Base-by-base conservation (phyloP, 2,329 filamentous ascomycete species). In the Fusarium chlamydosporum region DNA sequence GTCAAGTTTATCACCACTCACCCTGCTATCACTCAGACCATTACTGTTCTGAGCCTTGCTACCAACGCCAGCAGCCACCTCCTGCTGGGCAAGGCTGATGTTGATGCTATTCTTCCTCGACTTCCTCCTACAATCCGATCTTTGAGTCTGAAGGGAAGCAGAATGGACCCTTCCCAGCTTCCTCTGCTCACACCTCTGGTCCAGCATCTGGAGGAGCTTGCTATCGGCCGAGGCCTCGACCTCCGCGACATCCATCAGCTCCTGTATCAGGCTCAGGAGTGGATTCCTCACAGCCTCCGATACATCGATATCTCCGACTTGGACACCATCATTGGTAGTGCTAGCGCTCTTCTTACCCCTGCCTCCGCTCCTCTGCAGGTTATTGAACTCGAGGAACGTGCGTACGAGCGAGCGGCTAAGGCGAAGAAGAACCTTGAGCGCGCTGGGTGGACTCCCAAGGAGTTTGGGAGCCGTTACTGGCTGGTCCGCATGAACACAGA, bases 291-390 rank as follows among this genome's bases (percentile, higher is more conserved):
- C 64, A 85, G 85, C 29, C 84, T 96, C 26, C 89, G 88, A 73
- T 96, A 93, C 77, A 82, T 96, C 54, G 92, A 95, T 74, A 85
- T 94, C 45, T 92, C 90, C 40, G 91, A 92, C 75, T 75, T 81
- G 47, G 78, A 80, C 48, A 79, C 79, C 35, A 88, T 93, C 63
- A 83, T 86, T 51, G 86, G 86, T 7, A 84, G 87, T 53, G 85
- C 87, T 51, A 85, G 93, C 47, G 76, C 76, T 3, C 80, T 94
- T 16, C 85, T 93, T 38, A 84, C 85, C 50, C 76, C 81, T 7
- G 83, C 84, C 51, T 89, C 90, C 16, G 83, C 86, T 50, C 92
- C 92, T 4, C 85, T 96, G 15, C 89, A 92, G 70, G 92, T 95
- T 31, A 83, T 96, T 51, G 92, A 96, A 77, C 82, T 95, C 29